Evolutionary conservation across 306 rosid species (phyloP).

Genomic region (Quercus cerris): DNA sequence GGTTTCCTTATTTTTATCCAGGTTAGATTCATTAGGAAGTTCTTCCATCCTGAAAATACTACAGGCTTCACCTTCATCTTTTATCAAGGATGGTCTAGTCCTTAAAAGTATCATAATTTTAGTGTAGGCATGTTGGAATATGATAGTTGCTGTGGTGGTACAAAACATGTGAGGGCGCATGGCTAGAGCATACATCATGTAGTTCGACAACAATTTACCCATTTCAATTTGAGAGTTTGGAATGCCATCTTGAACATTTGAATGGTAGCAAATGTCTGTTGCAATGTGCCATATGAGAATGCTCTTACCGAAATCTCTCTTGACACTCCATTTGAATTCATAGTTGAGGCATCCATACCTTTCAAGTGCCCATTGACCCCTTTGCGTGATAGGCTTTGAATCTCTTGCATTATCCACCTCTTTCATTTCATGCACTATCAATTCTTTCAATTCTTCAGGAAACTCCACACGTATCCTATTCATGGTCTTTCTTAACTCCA

Average conservation of each 20-base stretch:
- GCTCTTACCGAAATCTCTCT: slow-evolving; percentile 57
- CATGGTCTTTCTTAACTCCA: slow-evolving; percentile 24
- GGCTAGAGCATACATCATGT: slow-evolving; percentile 63
- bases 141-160: slow-evolving; percentile 35
- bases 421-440: slow-evolving; percentile 43
- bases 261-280: slow-evolving; percentile 50
- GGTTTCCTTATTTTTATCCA: slow-evolving; percentile 29
- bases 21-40: not conserved
- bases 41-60: slow-evolving; percentile 31
- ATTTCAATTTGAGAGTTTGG: slow-evolving; percentile 16
- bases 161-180: slow-evolving; percentile 54
- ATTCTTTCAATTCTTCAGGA: slow-evolving; percentile 29
- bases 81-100: slow-evolving; percentile 14
- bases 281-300: slow-evolving; percentile 67
- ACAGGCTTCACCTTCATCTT: slow-evolving; percentile 38
- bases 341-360: slow-evolving; percentile 30
- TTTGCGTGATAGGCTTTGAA: slow-evolving; percentile 34
- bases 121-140: slow-evolving; percentile 38
- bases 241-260: not conserved
- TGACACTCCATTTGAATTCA: slow-evolving; percentile 33
- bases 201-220: slow-evolving; percentile 42
- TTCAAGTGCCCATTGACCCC: slow-evolving; percentile 51
- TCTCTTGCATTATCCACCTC: slow-evolving; percentile 35
- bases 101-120: slow-evolving; percentile 22
- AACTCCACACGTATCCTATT: slow-evolving; percentile 20